Conservation (phyloP, 225 moss, liverwort and hornwort genomes). For the Sphagnum contortum region DNA sequence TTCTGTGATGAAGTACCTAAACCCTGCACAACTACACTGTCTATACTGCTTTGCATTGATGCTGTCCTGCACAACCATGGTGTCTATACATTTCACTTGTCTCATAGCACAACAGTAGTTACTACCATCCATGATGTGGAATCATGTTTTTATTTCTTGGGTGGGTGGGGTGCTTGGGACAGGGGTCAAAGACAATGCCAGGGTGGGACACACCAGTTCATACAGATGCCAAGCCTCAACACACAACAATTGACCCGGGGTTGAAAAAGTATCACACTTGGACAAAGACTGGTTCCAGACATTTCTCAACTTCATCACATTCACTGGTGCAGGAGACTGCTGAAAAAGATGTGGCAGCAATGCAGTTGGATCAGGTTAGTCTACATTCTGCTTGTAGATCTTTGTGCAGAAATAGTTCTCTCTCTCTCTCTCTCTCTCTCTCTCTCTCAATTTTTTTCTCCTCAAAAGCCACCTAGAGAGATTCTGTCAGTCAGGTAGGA, state of each 20-base stretch:
- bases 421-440: not conserved
- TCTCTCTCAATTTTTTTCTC: not conserved
- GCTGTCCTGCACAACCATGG: no score
- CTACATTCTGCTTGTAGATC: no score
- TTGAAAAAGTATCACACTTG: conserved; percentile 5
- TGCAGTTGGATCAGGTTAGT: not conserved
- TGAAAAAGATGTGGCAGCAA: not conserved
- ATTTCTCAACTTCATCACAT: not conserved
- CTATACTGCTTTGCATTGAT: no score
- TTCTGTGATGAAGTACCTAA: no score
- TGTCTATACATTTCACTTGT: no score
- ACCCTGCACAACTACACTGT: no score
- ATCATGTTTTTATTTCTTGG: not conserved
- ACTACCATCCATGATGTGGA: not conserved
- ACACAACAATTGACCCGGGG: conserved; percentile 14
- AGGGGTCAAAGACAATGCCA: conserved; percentile 55
- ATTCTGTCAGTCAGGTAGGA: not conserved
- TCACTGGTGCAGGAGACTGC: not conserved
- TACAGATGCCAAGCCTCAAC: conserved; percentile 30
- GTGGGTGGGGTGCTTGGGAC: not conserved
- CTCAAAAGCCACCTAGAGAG: not conserved
- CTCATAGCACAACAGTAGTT: no score
- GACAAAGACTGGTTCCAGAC: conserved; percentile 11
- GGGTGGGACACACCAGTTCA: conserved; percentile 38
- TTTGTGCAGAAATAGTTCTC: not conserved